Base-by-base conservation (phyloP, 495 filamentous ascomycete genomes). In the Penicillium soppii region DNA sequence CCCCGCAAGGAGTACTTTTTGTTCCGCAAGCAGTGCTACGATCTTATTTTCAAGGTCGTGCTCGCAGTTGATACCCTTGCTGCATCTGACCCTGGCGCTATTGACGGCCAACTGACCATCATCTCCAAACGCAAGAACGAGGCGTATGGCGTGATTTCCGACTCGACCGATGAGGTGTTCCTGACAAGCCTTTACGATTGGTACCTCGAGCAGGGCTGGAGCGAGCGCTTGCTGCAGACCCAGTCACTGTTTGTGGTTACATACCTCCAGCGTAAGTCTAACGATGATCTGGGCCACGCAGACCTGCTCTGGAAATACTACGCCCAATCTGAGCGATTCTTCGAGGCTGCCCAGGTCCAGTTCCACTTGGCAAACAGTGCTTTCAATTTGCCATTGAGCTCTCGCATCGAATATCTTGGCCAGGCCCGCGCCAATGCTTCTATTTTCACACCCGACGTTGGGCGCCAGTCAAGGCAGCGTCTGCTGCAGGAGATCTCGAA, bases 181-280 rank as follows among this genome's bases (percentile, higher is more conserved):
- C 83, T 97, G 66, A 92, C 89, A 22, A 86, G 90, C 56, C 77
- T 99, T 43, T 99, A 97, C 63, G 94, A 97, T 52, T 99, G 95
- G 95, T 97, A 97, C 66, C 79, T 96, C 35, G 68, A 77, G 27
- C 85, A 91, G 62, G 85, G 86, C 29, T 90, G 88, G 82, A 85
- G 75, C 21, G 90, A 97, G 45, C 85, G 89, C 4, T 77, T 99
- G 30, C 82, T 99, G 7, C 83, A 85, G 39, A 87, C 91, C 30
- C 75, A 90, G 44, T 96, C 94, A 10, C 79, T 84, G 0, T 89
- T 88, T 59, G 89, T 97, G 26, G 82, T 92, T 21, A 84, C 81
- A n/a, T 99, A 96, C 65, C 82, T 99, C 3, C 74, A 87, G 53
- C 82, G 86, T 40, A 86, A 87, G 37, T 84, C 88, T 3, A 63